Percentiles rank a stretch among this genome's conserved stretches.
Evolutionary conservation across 768 basidiomycete genomes (phyloP).

Genomic region (Tylopilus sp.): DNA sequence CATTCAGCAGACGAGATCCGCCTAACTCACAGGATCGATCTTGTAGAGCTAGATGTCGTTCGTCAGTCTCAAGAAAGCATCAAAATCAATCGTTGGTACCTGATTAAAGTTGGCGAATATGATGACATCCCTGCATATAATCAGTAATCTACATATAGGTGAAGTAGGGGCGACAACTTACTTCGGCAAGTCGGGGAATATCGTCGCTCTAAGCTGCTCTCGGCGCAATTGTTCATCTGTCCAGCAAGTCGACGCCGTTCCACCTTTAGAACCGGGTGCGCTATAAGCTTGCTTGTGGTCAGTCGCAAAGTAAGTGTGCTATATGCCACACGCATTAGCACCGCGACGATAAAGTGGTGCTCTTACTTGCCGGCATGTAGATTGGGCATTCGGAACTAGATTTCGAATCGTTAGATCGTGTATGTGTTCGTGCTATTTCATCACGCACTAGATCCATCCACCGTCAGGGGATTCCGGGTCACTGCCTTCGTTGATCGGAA

Average conservation of each 20-base stretch:
- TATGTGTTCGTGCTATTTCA: not conserved
- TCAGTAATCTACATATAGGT: not conserved
- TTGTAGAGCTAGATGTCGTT: constrained; percentile 40
- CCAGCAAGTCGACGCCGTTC: constrained; percentile 31
- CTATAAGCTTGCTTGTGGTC: constrained; percentile 48
- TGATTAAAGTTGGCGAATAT: constrained; percentile 57
- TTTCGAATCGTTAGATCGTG: constrained; percentile 2
- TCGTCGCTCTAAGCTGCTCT: constrained; percentile 32
- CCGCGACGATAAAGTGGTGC: not conserved
- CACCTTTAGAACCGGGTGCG: constrained; percentile 11
- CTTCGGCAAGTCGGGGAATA: constrained; percentile 46
- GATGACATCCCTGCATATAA: constrained; percentile 33
- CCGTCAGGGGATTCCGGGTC: constrained; percentile 40
- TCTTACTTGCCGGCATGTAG: constrained; percentile 41
- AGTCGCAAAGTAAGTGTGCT: constrained; percentile 49
- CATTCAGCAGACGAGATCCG: not conserved
- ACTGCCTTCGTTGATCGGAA: constrained; percentile 35
- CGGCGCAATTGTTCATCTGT: constrained; percentile 38
- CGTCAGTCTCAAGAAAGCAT: constrained; percentile 5
- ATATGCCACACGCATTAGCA: constrained; percentile 1
- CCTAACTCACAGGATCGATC: constrained; percentile 36
- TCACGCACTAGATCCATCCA: constrained; percentile 44
- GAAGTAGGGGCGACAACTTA: constrained; percentile 17
- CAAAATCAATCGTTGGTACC: constrained; percentile 25
- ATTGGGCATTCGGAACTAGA: constrained; percentile 42